These are phyloP conservation scores for Ceratocystis cacaofunesta DNA, from an alignment of 2,329 filamentous ascomycete species.

Conservation along the genomic window DNA sequence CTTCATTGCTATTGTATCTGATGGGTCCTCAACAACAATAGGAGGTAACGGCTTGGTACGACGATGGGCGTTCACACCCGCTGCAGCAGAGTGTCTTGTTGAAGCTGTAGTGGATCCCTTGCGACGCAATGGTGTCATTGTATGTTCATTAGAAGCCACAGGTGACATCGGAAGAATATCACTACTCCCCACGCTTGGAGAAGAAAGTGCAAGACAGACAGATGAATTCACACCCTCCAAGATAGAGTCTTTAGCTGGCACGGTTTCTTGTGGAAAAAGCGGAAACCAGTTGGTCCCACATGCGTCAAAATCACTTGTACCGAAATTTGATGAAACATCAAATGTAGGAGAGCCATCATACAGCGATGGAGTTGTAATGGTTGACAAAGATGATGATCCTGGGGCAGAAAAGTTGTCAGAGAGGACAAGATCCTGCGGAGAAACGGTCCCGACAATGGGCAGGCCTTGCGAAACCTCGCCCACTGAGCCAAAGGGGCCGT, in stretches of 20 bases:
- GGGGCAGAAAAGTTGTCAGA: conserved; percentile 61
- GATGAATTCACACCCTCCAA: conserved; percentile 16
- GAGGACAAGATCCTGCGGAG: conserved; percentile 65
- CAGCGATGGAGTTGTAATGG: conserved; percentile 71
- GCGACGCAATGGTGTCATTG: conserved; percentile 5
- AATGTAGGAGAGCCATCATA: conserved; percentile 61
- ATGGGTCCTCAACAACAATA: conserved; percentile 59
- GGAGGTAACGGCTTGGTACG: conserved; percentile 68
- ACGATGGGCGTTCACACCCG: conserved; percentile 58
- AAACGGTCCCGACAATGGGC: conserved; percentile 54
- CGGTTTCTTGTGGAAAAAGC: conserved; percentile 45
- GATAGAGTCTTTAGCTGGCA: conserved; percentile 18
- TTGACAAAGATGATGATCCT: conserved; percentile 67
- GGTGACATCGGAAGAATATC: conserved; percentile 10
- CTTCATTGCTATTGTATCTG: conserved; percentile 70
- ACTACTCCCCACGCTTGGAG: neutral
- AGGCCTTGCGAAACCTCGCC: neutral
- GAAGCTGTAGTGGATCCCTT: conserved; percentile 2
- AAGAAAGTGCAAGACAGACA: conserved; percentile 12
- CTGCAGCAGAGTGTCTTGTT: conserved; percentile 49
- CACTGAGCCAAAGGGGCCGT: conserved; percentile 31
- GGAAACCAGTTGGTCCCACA: conserved; percentile 52
- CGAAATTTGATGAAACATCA: conserved; percentile 58
- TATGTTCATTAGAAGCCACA: neutral
- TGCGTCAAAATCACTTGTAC: conserved; percentile 40